Base-by-base conservation (phyloP, 805 yeast genomes). In the Barnettozyma botsteinii region DNA sequence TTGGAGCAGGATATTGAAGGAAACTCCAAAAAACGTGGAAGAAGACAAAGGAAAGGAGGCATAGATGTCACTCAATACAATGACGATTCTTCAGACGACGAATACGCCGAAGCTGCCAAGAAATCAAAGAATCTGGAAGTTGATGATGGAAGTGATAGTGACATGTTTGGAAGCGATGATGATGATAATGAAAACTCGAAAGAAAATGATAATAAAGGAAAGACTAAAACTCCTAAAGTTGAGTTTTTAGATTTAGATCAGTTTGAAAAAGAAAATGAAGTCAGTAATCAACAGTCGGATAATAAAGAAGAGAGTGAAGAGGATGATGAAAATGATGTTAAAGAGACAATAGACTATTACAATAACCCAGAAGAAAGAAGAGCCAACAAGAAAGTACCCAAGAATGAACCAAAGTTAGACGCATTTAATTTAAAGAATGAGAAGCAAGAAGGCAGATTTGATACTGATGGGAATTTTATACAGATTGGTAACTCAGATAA, bases 371-470 rank as follows among this genome's bases (percentile, higher is more conserved):
- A 51, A 27, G 24, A 38, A 17, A 40, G 39, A n/a, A 41, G 46
- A 27, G 19, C 20, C 14, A 40, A 32, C 25, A 33, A 56, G 52
- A 30, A 23, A 1, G 28, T 21, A 25, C 45, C 48, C 3, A 39
- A 19, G 15, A 31, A 38, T 7, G 55, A 43, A 11, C 65, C 79
- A 1, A 70, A 72, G 44, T 43, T 84, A 3, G 89, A 83, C 43
- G 73, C 84, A 0, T 84, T 84, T 59, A 71, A 75, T 53, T 57
- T 84, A 32, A 58, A 69, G 19, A 65, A 73, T 15, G 91, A 84
- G 49, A 57, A 65, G 31, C 70, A 70, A 39, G 76, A 72, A 33
- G 91, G 88, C 2, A 56, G 57, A 3, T 78, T 79, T 52, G 87
- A 81, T 48, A 66, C 61, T 28, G 73, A 72, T 29, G 86, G 87